Evolutionary conservation across 306 rosid genomes (phyloP).

Genomic region (Mimosa pudica): DNA sequence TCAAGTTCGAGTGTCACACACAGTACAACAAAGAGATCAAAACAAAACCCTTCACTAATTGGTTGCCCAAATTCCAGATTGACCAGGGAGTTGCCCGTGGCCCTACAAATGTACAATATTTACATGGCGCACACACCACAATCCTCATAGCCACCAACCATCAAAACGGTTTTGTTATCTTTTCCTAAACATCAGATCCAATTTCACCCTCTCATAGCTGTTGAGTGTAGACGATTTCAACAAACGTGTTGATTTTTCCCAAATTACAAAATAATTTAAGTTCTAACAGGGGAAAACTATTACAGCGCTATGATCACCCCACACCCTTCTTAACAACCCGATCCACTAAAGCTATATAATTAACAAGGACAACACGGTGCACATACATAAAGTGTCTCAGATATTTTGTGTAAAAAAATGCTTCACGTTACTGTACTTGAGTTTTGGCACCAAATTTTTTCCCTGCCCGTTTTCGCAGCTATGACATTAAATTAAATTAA

Average conservation of each 20-base stretch:
- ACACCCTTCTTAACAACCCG: too few relatives aligned
- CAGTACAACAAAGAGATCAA: not conserved
- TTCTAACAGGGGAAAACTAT: not conserved
- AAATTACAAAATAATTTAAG: not conserved
- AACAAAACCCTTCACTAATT: not conserved
- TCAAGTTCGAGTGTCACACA: not conserved
- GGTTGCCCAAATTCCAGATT: not conserved
- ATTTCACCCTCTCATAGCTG: not conserved
- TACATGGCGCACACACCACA: not conserved
- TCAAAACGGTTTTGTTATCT: not conserved
- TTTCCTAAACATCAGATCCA: not conserved
- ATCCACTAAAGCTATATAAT: not conserved
- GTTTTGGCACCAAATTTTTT: not conserved
- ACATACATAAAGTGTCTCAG: not conserved
- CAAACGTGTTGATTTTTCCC: not conserved
- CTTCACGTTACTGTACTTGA: not conserved
- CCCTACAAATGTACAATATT: not conserved
- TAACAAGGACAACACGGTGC: not conserved
- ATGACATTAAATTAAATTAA: not conserved
- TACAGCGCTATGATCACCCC: not conserved
- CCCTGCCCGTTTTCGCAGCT: not conserved
- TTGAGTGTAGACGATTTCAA: not conserved
- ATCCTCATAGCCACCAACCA: not conserved
- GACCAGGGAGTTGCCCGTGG: not conserved
- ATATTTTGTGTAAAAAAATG: too few relatives aligned